phyloP scores from a whole-genome alignment of 2,329 filamentous ascomycete species.

The Botrytis deweyae region DNA sequence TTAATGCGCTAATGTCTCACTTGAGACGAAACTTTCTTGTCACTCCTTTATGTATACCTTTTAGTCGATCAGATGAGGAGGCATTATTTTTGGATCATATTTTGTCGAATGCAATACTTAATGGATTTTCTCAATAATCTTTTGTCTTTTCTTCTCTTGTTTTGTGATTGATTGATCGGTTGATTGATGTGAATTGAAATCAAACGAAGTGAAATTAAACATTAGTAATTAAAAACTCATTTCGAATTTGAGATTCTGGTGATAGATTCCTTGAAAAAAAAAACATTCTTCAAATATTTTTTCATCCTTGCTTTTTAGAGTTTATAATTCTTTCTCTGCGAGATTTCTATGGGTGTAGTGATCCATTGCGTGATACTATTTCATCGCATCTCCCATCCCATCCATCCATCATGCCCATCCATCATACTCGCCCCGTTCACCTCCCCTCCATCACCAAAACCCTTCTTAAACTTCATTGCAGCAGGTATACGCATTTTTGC shows the following conservation, averaged over 20 bases:
- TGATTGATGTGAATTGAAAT: background rate
- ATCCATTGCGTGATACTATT: background rate
- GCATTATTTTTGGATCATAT: background rate
- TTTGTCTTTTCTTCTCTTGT: background rate
- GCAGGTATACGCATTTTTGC: background rate
- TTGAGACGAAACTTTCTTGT: slow-evolving; percentile 1
- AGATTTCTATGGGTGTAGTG: background rate
- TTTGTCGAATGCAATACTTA: background rate
- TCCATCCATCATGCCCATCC: too few species aligned
- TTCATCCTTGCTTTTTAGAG: too few species aligned
- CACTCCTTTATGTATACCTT: slow-evolving; percentile 6
- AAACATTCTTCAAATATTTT: too few species aligned
- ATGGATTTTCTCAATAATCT: background rate
- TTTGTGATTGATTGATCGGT: background rate
- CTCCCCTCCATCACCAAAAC: background rate
- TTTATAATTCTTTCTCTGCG: background rate
- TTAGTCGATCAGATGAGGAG: background rate
- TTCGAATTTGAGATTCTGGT: background rate
- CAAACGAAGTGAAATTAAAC: too few species aligned
- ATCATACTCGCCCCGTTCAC: too few species aligned
- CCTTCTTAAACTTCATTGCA: background rate
- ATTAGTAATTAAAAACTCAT: background rate
- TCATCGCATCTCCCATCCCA: background rate
- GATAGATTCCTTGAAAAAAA: too few species aligned
- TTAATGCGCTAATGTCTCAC: slow-evolving; percentile 8